Base-by-base conservation (phyloP, 2,329 filamentous ascomycete species). In the Zymoseptoria ardabiliae region DNA sequence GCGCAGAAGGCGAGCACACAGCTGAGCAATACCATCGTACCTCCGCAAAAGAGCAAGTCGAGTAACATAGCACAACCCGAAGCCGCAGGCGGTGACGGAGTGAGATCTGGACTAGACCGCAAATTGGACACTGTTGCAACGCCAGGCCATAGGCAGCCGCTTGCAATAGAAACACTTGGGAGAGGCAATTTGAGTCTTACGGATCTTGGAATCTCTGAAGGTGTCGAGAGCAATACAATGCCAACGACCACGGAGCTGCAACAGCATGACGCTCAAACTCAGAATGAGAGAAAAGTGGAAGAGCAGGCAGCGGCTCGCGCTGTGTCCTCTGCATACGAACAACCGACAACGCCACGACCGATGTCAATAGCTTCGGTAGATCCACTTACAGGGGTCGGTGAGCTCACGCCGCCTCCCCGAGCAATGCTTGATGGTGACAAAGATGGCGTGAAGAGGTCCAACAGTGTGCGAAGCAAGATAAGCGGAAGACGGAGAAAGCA, bases 1-100 rank as follows among this genome's bases (percentile, higher is more conserved):
- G 94, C 94, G 19, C 93, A 97, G 74, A 97, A 88, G 81, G 93
- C 93, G 50, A 91, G 92, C 13, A 91, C 79, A 64, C 86, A 84
- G 19, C 73, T 92, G 4, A 90, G 82, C 66, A 90, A 83, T 63
- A 90, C 86, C 53, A 87, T 97, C 53, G 62, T 68, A 7, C 82
- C 82, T n/a, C 77, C 77, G n/a, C 74, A 76, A 55, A 78, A 78
- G 66, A 78, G 75, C 63, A 78, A 70, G 74, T 68, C 61, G 22
- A 53, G 56, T 56, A 55, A 57, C 55, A 48, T 68, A 70, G 50
- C 72, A 30, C 45, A 58, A 25, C 21, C 61, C 25, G 63, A 57
- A 25, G 51, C 59, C 23, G 58, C 41, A 22, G 66, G 72, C 9
- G 74, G 72, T 20, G 77, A 78, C 66, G 74, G 79, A 67, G 76